Evolutionary conservation across 495 filamentous ascomycete species (phyloP), one percentile per base, ranked within the genome.

Genomic region (Aspergillus coremiiformis): DNA sequence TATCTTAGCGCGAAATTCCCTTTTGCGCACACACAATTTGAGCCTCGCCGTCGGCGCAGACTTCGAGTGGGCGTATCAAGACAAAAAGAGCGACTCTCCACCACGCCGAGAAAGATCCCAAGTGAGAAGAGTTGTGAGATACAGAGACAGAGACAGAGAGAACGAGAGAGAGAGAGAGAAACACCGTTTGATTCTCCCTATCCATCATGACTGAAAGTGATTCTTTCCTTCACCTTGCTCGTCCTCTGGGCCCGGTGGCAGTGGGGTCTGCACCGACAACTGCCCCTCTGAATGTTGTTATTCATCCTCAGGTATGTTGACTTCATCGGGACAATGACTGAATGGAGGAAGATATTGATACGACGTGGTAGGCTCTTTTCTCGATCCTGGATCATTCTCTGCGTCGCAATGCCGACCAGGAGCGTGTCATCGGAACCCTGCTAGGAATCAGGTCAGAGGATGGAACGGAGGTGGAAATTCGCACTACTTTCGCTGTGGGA

Each of bases 311-410:
- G 80, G 92, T 94, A 82, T 56, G 79, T 63, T 48, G 49, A 49
- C 35, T 54, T 22, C 10, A 39, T n/a, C 15, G 30, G 7, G n/a
- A 20, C 7, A n/a, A 29, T 29, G 17, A 33, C 14, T 14, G 21
- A 14, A 45, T n/a, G 14, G 12, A 10, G 24, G 1, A 37, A 41
- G 23, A 12, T 45, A 35, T 26, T 59, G 45, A 62, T 41, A 29
- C 12, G 20, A 23, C 44, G 23, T 44, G 23, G 27, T 60, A 96
- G 89, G 90, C 93, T 47, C 81, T 98, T 51, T 92, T 97, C 82
- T 90, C 89, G 49, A 91, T 98, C 70, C 84, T 98, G 64, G 93
- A 98, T 72, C 93, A 98, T 73, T 92, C 94, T 44, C 80, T 90
- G 45, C 87, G 94, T 68, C 84, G 90, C 52, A 88, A 93, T 62